Percentiles rank a stretch among this genome's conserved stretches.
Evolutionary conservation across 1,284 basidiomycete species (phyloP).

Genomic region (Schizophyllum commune): DNA sequence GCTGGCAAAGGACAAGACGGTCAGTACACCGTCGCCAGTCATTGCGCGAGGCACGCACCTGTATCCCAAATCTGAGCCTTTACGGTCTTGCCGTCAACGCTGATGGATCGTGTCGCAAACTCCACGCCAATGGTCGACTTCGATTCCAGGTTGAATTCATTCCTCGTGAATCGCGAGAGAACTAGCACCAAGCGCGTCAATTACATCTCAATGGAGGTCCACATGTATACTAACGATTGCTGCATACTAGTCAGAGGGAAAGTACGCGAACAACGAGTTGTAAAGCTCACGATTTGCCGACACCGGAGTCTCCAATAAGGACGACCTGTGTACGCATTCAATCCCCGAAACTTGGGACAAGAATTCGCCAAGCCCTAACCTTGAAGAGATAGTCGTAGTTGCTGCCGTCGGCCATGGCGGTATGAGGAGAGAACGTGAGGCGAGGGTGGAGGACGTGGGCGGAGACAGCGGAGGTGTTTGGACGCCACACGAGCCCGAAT

Average conservation of each 20-base stretch:
- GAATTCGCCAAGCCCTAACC: slow-evolving; percentile 33
- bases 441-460: background rate
- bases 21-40: slow-evolving; percentile 5
- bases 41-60: slow-evolving; percentile 41
- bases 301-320: slow-evolving; percentile 97
- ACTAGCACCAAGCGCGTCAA: slow-evolving; percentile 32
- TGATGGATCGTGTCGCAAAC: slow-evolving; percentile 95
- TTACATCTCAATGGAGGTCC: background rate
- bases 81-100: slow-evolving; percentile 93
- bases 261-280: slow-evolving; percentile 6
- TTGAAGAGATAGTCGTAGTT: slow-evolving; percentile 98
- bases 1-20: slow-evolving; percentile 38
- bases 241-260: slow-evolving; percentile 11
- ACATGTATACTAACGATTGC: slow-evolving; percentile 28
- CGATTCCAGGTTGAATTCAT: slow-evolving; percentile 98
- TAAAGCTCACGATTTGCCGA: slow-evolving; percentile 87
- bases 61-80: slow-evolving; percentile 99
- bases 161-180: slow-evolving; percentile 95
- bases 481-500: background rate
- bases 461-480: background rate
- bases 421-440: slow-evolving; percentile 6
- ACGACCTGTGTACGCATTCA: slow-evolving; percentile 59
- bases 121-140: slow-evolving; percentile 99
- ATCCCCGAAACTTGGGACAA: background rate
- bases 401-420: slow-evolving; percentile 75